These are phyloP conservation scores for Penicillium sclerotigenum DNA, from an alignment of 2,329 filamentous ascomycete species.

Conservation along the genomic window DNA sequence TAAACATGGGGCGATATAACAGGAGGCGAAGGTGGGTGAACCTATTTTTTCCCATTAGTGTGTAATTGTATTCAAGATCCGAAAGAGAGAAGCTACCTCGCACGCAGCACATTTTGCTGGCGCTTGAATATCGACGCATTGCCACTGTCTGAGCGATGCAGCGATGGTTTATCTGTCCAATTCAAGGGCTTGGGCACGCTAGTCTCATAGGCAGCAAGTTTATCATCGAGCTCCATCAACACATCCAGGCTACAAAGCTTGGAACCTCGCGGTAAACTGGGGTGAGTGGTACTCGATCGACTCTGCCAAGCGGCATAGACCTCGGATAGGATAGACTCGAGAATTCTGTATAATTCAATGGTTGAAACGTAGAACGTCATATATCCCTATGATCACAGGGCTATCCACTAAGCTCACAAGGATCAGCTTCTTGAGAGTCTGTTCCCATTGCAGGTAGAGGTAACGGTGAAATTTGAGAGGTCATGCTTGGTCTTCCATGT, in stretches of 20 bases:
- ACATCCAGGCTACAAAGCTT: conserved; percentile 24
- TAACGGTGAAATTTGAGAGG: conserved; percentile 26
- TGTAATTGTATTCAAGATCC: neutral
- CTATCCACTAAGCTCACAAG: conserved; percentile 15
- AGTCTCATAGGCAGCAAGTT: conserved; percentile 24
- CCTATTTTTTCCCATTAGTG: conserved; percentile 11
- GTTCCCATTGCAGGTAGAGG: conserved; percentile 24
- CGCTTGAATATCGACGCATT: conserved; percentile 17
- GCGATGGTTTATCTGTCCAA: conserved; percentile 18
- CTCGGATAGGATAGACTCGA: conserved; percentile 35
- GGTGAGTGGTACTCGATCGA: conserved; percentile 11
- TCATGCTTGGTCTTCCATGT: conserved; percentile 37
- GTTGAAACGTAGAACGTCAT: conserved; percentile 30
- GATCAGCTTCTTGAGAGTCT: conserved; percentile 12
- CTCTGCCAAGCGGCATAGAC: conserved; percentile 34
- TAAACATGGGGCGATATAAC: conserved; percentile 37
- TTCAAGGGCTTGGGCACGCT: conserved; percentile 24
- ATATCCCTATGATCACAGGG: conserved; percentile 13
- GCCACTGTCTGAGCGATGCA: neutral
- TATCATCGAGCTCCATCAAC: conserved; percentile 29
- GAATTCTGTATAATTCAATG: conserved; percentile 30
- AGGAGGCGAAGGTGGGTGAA: conserved; percentile 35
- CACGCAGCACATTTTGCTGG: conserved; percentile 31
- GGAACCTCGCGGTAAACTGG: conserved; percentile 5
- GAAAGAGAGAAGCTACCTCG: conserved; percentile 17